Evolutionary conservation across 352 stramenopile genomes (phyloP).

Genomic region (Globisporangium recalcitrans): DNA sequence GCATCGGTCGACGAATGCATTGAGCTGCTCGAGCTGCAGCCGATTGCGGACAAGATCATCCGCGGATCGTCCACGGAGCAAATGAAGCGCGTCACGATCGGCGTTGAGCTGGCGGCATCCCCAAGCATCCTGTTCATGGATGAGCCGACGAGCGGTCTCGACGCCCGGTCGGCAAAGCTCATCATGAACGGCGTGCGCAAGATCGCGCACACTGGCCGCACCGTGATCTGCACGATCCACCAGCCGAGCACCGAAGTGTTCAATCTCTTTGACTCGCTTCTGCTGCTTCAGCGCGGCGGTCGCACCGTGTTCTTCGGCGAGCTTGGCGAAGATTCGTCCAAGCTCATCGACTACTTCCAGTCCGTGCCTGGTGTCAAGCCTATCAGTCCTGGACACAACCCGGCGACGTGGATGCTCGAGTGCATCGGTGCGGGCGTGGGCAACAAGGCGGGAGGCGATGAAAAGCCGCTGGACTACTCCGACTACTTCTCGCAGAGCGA

Average conservation of each 20-base stretch:
- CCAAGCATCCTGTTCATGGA: conserved; percentile 87
- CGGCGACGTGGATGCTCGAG: conserved; percentile 20
- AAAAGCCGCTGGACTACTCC: conserved; percentile 30
- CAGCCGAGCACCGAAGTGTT: conserved; percentile 88
- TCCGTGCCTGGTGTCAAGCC: conserved; percentile 24
- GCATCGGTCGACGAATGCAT: conserved; percentile 52
- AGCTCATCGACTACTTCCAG: conserved; percentile 55
- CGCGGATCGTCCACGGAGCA: conserved; percentile 49
- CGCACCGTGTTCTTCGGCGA: conserved; percentile 54
- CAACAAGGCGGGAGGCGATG: conserved; percentile 14
- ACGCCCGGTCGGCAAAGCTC: conserved; percentile 81
- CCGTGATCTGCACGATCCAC: conserved; percentile 91
- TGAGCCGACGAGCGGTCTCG: conserved; percentile 85
- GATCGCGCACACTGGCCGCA: conserved; percentile 66
- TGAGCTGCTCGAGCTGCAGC: conserved; percentile 39
- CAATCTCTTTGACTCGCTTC: conserved; percentile 80
- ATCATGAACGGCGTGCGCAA: conserved; percentile 88
- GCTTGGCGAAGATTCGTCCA: conserved; percentile 34
- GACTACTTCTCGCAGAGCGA: conserved; percentile 34
- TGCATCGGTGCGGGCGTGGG: conserved; percentile 30
- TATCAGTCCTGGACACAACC: conserved; percentile 67
- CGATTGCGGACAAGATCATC: conserved; percentile 55
- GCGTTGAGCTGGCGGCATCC: conserved; percentile 87
- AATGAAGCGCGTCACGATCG: conserved; percentile 72
- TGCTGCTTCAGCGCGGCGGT: conserved; percentile 66